Percentiles rank a stretch among this genome's conserved stretches.
These are phyloP conservation scores for Aspergillus taichungensis DNA, from an alignment of 495 filamentous ascomycete species.

Conservation along the genomic window DNA sequence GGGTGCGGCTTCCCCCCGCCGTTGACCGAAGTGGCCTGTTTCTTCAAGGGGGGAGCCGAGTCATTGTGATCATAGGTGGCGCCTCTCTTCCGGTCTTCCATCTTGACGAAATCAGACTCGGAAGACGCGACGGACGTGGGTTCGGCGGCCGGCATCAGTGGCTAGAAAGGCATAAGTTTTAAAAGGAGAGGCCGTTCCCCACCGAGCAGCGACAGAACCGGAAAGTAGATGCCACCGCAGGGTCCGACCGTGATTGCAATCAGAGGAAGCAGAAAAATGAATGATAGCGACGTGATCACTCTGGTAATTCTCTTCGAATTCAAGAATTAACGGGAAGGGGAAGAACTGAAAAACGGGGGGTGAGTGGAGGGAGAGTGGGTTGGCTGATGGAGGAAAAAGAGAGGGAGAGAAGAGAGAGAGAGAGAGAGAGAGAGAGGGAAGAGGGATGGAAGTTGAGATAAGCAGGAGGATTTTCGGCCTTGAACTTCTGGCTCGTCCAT, in stretches of 20 bases:
- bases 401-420: slow-evolving; percentile 4
- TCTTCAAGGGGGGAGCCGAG: slow-evolving; percentile 73
- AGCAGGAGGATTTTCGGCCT: slow-evolving; percentile 36
- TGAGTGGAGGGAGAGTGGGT: not conserved
- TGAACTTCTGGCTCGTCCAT: slow-evolving; percentile 19
- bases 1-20: slow-evolving; percentile 63
- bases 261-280: no score
- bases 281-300: no score
- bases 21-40: slow-evolving; percentile 67
- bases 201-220: slow-evolving; percentile 30
- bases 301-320: no score
- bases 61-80: slow-evolving; percentile 66
- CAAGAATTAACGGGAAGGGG: no score
- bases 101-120: slow-evolving; percentile 69
- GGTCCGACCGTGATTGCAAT: slow-evolving; percentile 17
- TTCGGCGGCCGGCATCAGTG: slow-evolving; percentile 77
- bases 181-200: slow-evolving; percentile 26
- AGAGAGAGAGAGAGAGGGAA: slow-evolving; percentile 19
- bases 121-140: slow-evolving; percentile 59
- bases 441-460: slow-evolving; percentile 25
- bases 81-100: slow-evolving; percentile 96
- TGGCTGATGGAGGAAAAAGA: slow-evolving; percentile 1
- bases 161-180: slow-evolving; percentile 30
- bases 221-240: slow-evolving; percentile 22
- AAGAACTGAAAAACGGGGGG: slow-evolving; percentile 3